Percentiles rank a stretch among this genome's conserved stretches.
These are phyloP conservation scores for Tylopilus felleus DNA, from an alignment of 768 basidiomycete species.

Conservation along the genomic window DNA sequence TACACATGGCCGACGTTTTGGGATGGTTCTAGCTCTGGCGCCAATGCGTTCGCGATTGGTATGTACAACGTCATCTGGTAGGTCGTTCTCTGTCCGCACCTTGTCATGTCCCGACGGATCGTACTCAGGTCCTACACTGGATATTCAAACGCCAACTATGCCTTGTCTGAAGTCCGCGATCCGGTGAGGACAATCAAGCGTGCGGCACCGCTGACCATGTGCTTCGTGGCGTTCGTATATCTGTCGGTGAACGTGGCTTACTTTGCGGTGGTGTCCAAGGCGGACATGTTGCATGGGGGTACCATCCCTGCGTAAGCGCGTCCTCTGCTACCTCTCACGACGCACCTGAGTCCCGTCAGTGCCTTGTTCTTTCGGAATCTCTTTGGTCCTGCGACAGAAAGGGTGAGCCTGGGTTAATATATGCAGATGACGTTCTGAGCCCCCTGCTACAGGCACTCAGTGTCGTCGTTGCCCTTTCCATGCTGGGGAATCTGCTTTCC, in stretches of 20 bases:
- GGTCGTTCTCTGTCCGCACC: too few species aligned
- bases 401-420: constrained; percentile 34
- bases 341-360: constrained; percentile 28
- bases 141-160: too few species aligned
- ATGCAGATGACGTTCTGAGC: not conserved
- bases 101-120: too few species aligned
- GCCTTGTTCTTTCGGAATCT: constrained; percentile 75
- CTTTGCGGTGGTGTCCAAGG: constrained; percentile 68
- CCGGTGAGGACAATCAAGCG: too few species aligned
- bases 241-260: constrained; percentile 63
- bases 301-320: constrained; percentile 62
- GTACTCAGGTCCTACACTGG: too few species aligned
- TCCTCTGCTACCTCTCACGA: not conserved
- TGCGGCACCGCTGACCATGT: too few species aligned
- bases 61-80: too few species aligned
- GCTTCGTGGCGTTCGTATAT: too few species aligned
- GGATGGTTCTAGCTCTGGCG: too few species aligned
- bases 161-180: too few species aligned
- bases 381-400: constrained; percentile 59
- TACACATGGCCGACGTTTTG: too few species aligned
- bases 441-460: constrained; percentile 49
- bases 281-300: constrained; percentile 61
- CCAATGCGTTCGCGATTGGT: too few species aligned
- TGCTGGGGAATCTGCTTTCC: constrained; percentile 60
- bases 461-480: constrained; percentile 58